A percentile compares a stretch with the other conserved stretches of the same genome.
These are phyloP conservation scores for Mycosphaerella arachidis DNA, from an alignment of 2,329 filamentous ascomycete genomes.

Conservation along the genomic window DNA sequence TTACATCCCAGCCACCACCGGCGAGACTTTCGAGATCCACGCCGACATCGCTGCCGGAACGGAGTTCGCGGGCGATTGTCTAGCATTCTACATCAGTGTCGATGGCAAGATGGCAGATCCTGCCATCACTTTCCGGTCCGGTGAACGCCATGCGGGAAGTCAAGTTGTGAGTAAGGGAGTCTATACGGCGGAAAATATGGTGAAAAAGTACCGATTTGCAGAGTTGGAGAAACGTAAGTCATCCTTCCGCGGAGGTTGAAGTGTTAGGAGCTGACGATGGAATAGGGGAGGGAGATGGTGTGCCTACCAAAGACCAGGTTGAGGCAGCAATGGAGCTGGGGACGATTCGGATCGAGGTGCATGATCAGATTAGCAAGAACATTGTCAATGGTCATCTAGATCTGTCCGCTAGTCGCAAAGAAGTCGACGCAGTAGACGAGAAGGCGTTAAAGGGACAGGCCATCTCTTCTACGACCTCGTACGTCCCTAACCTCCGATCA, in stretches of 20 bases:
- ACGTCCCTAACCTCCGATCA: neutral
- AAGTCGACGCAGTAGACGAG: constrained; percentile 13
- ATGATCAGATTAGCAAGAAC: neutral
- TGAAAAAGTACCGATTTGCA: constrained; percentile 8
- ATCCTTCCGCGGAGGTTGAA: neutral
- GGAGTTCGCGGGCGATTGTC: constrained; percentile 10
- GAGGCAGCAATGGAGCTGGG: constrained; percentile 4
- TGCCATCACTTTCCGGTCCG: neutral
- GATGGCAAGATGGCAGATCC: constrained; percentile 11
- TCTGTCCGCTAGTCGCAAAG: neutral
- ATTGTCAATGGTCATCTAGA: neutral
- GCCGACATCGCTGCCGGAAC: constrained; percentile 2
- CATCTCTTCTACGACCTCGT: constrained; percentile 17
- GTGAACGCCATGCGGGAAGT: neutral
- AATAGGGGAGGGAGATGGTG: constrained; percentile 1
- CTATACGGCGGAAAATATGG: neutral
- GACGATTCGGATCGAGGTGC: constrained; percentile 11
- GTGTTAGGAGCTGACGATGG: neutral
- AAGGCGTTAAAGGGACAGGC: constrained; percentile 21
- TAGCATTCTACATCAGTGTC: constrained; percentile 10
- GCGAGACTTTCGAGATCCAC: constrained; percentile 18
- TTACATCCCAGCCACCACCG: constrained; percentile 22
- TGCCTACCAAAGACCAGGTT: neutral
- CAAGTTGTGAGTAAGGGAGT: neutral
- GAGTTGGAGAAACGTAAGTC: constrained; percentile 9